A percentile compares a stretch with the other conserved stretches of the same genome.
Conservation (phyloP, 176 grass and related monocot genomes). For the Musa troglodytarum region DNA sequence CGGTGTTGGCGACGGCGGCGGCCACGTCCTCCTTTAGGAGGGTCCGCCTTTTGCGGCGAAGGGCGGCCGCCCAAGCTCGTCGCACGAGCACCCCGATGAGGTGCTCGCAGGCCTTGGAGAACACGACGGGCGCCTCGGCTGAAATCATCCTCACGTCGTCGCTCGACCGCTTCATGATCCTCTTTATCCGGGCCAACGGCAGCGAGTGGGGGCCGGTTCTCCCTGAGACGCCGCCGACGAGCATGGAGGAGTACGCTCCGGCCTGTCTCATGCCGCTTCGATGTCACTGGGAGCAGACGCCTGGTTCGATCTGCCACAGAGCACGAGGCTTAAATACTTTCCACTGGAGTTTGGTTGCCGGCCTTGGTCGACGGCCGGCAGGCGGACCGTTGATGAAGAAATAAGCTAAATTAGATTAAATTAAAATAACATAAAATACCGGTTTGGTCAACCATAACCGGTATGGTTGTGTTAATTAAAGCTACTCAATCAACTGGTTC, state of each 20-base stretch:
- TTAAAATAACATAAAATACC: no score
- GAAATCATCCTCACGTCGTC: constrained; percentile 48
- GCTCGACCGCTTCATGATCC: constrained; percentile 58
- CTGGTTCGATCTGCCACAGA: no score
- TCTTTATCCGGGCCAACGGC: constrained; percentile 65
- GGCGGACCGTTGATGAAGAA: no score
- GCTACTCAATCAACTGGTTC: no score
- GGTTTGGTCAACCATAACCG: no score
- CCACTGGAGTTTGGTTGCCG: no score
- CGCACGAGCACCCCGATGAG: constrained; percentile 50
- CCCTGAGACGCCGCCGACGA: constrained; percentile 22
- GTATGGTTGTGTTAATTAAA: no score
- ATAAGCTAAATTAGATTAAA: no score
- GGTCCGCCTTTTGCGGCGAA: constrained; percentile 32
- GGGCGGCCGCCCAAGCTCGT: constrained; percentile 39
- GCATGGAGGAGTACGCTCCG: constrained; percentile 24
- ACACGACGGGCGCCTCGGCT: constrained; percentile 48
- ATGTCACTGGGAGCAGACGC: no score
- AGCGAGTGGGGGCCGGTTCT: constrained; percentile 57
- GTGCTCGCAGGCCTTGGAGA: constrained; percentile 63
- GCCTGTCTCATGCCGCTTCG: constrained; percentile 35
- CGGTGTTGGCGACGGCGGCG: constrained; percentile 31
- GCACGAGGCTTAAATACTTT: no score
- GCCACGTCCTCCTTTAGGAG: constrained; percentile 48
- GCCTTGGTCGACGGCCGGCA: no score